phyloP scores from a whole-genome alignment of 352 stramenopile species.

The Phytophthora pluvialis region DNA sequence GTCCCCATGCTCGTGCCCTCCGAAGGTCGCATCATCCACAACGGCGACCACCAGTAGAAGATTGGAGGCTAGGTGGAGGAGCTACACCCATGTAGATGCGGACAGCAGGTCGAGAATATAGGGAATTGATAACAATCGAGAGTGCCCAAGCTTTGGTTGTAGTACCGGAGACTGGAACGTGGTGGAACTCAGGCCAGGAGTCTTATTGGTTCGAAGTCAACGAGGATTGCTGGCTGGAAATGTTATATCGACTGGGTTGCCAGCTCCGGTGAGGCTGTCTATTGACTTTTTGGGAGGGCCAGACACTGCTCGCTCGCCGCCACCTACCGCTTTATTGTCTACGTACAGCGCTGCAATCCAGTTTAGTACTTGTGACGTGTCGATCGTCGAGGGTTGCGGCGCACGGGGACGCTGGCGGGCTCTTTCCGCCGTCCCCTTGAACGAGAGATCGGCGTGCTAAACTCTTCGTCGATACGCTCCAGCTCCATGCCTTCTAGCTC shows the following conservation, averaged over 20 bases:
- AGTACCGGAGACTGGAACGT: no score
- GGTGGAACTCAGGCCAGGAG: no score
- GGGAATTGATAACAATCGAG: constrained; percentile 15
- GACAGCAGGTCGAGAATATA: constrained; percentile 13
- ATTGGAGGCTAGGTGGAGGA: background rate
- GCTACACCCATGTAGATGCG: background rate
- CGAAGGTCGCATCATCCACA: constrained; percentile 73
- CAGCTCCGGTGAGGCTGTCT: constrained; percentile 15
- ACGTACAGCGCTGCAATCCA: constrained; percentile 11
- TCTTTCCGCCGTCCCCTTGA: constrained; percentile 64
- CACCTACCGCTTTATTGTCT: constrained; percentile 24
- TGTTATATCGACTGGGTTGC: constrained; percentile 23
- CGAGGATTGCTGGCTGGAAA: constrained; percentile 4
- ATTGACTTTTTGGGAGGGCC: constrained; percentile 17
- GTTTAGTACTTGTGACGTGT: constrained; percentile 73
- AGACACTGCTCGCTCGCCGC: constrained; percentile 1
- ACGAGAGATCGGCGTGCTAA: constrained; percentile 71
- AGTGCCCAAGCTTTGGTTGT: no score
- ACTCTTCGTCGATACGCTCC: constrained; percentile 84
- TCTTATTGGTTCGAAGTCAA: background rate
- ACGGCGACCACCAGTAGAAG: constrained; percentile 20
- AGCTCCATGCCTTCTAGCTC: constrained; percentile 78
- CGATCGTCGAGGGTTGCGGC: constrained; percentile 77
- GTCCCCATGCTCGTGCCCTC: constrained; percentile 76
- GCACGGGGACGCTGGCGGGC: constrained; percentile 60